phyloP scores from a whole-genome alignment of 179 eudicot species.

The Silene noctiflora region DNA sequence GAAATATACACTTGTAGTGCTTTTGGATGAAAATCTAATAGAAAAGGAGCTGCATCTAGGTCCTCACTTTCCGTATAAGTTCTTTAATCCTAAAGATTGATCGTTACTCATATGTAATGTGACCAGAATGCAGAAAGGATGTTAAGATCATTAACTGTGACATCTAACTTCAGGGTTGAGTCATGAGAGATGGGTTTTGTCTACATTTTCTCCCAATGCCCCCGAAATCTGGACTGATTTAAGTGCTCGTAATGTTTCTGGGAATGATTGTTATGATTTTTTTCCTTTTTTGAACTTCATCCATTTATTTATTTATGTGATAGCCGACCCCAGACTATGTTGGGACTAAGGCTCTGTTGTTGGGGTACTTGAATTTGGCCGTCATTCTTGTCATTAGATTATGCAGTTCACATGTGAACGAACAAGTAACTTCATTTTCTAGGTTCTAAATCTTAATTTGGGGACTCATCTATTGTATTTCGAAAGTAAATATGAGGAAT shows the following conservation, averaged over 20 bases:
- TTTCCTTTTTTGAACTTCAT: not conserved
- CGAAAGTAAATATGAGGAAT: slow-evolving; percentile 15
- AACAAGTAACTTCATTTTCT: no score
- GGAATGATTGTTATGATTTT: not conserved
- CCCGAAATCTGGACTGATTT: not conserved
- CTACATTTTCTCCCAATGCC: not conserved
- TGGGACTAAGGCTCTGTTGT: no score
- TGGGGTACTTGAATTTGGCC: not conserved
- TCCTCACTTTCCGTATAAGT: not conserved
- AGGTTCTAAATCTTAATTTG: not conserved
- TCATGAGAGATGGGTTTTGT: not conserved
- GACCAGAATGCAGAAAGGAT: slow-evolving; percentile 6
- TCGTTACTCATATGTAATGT: not conserved
- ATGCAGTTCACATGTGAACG: not conserved
- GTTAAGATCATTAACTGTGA: not conserved
- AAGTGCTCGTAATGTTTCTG: not conserved
- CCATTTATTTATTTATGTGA: not conserved
- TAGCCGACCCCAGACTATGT: no score
- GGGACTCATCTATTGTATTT: not conserved
- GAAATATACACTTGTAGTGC: not conserved
- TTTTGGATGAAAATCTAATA: slow-evolving; percentile 5
- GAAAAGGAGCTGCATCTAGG: slow-evolving; percentile 6
- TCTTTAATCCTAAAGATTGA: not conserved
- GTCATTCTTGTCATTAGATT: slow-evolving; percentile 7
- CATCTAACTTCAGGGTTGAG: not conserved